Evolutionary conservation across 2,329 filamentous ascomycete genomes (phyloP).

Genomic region (Septoria linicola): DNA sequence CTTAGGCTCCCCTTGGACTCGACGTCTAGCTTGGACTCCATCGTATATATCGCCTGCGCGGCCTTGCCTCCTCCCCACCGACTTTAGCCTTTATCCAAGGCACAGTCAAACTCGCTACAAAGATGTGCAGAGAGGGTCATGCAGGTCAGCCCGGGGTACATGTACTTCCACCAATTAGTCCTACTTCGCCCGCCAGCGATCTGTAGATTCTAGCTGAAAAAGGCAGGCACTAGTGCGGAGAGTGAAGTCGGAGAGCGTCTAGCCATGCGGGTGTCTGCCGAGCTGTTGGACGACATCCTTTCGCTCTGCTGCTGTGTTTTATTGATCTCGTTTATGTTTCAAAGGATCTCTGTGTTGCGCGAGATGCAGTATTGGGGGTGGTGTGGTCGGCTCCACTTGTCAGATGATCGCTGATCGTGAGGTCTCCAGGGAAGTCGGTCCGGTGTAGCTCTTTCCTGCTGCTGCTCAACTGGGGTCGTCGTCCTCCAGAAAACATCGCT

Average conservation of each 20-base stretch:
- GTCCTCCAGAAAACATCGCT: too few relatives aligned
- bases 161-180: conserved; percentile 19
- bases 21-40: background rate
- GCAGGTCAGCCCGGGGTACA: conserved; percentile 7
- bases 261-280: conserved; percentile 7
- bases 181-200: conserved; percentile 1
- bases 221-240: conserved; percentile 21
- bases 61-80: conserved; percentile 1
- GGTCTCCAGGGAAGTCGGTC: too few relatives aligned
- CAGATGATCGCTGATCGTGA: too few relatives aligned
- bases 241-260: conserved; percentile 10
- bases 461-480: too few relatives aligned
- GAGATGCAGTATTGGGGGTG: too few relatives aligned
- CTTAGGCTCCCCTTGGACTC: conserved; percentile 2
- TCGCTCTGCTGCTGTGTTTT: too few relatives aligned
- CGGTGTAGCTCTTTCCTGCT: too few relatives aligned
- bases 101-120: conserved; percentile 4
- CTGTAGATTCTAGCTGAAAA: conserved; percentile 11
- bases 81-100: conserved; percentile 13
- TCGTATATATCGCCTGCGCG: conserved; percentile 3
- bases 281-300: conserved; percentile 2
- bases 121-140: conserved; percentile 11
- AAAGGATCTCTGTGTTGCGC: too few relatives aligned
- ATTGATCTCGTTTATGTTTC: too few relatives aligned
- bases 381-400: too few relatives aligned